Base-by-base conservation (phyloP, 495 filamentous ascomycete genomes). In the Xylaria sp. region DNA sequence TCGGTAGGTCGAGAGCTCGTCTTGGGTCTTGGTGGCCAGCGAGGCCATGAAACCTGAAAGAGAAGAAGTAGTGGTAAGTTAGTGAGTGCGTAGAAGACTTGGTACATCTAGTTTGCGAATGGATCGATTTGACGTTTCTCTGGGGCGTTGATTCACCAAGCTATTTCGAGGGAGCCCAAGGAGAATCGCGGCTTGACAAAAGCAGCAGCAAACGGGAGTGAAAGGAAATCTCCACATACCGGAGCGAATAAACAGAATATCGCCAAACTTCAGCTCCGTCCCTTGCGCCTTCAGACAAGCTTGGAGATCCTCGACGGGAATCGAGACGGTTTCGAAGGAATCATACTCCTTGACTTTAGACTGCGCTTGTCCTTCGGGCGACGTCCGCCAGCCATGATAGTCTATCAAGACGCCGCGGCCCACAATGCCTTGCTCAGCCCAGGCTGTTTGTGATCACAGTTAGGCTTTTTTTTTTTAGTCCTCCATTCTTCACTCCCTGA, bases 351-450 rank as follows among this genome's bases (percentile, higher is more conserved):
- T 46, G 33, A 68, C 2, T 62, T 61, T 68, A 1, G 70, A 70
- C 19, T 80, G 76, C 12, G 72, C 52, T 40, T 65, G 68, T 14
- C 68, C 68, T 33, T 64, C 68, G 8, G 59, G 46, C 3, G 68
- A 65, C 2, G 72, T 58, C n/a, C 80, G 78, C 85, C 83, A 92
- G 70, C 72, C 81, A 61, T 87, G 79, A 78, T 86, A 88, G 75
- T 90, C 88, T 29, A 90, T 72, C n/a, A 90, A 79, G 50, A 90
- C 76, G 9, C 86, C 88, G 12, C 88, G 83, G 44, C 88, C 88
- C 2, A 86, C 86, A 57, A 90, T 88, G 69, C 88, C 88, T 67
- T 78, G 81, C 74, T 76, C 80, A n/a, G 75, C 77, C 85, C 75
- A 87, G 52, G 76, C 83, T 81, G 40, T 78, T 46, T 81, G 40